Conservation (phyloP, 805 yeast species). For the Hanseniaspora vineae region DNA sequence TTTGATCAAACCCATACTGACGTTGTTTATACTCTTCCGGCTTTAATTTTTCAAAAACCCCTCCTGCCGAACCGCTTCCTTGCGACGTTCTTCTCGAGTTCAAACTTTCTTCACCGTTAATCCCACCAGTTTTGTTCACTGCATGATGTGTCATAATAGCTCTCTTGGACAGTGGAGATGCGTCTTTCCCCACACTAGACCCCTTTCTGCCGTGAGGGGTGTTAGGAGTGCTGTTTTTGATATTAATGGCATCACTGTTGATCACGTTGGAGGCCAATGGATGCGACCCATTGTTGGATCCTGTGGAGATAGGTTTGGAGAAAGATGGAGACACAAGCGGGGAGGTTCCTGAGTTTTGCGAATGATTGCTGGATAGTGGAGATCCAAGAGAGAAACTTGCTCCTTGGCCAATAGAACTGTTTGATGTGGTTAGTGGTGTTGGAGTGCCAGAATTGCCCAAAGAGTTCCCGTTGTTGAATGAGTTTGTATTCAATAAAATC, state of each 20-base stretch:
- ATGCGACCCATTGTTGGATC: slow-evolving; percentile 7
- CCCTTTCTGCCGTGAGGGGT: not conserved
- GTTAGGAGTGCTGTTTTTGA: not conserved
- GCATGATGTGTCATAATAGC: too few relatives aligned
- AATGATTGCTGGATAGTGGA: not conserved
- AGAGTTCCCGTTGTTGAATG: slow-evolving; percentile 5
- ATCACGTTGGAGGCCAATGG: slow-evolving; percentile 1
- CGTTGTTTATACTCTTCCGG: slow-evolving; percentile 4
- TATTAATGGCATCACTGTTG: slow-evolving; percentile 1
- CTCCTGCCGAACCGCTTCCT: not conserved
- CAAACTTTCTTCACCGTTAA: too few relatives aligned
- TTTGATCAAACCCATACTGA: not conserved
- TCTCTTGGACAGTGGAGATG: too few relatives aligned
- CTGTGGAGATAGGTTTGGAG: slow-evolving; percentile 4
- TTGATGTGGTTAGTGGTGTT: slow-evolving; percentile 6
- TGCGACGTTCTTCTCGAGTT: too few relatives aligned
- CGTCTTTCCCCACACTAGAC: too few relatives aligned
- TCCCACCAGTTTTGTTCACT: too few relatives aligned
- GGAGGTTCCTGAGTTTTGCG: slow-evolving; percentile 1
- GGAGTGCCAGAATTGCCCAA: not conserved
- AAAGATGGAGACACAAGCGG: slow-evolving; percentile 5
- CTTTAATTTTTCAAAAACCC: slow-evolving; percentile 2
- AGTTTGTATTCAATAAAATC: slow-evolving; percentile 10
- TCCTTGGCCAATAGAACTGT: slow-evolving; percentile 2
- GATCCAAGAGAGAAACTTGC: slow-evolving; percentile 8